phyloP scores from a whole-genome alignment of 257 asterid species.

The Rehmannia glutinosa region DNA sequence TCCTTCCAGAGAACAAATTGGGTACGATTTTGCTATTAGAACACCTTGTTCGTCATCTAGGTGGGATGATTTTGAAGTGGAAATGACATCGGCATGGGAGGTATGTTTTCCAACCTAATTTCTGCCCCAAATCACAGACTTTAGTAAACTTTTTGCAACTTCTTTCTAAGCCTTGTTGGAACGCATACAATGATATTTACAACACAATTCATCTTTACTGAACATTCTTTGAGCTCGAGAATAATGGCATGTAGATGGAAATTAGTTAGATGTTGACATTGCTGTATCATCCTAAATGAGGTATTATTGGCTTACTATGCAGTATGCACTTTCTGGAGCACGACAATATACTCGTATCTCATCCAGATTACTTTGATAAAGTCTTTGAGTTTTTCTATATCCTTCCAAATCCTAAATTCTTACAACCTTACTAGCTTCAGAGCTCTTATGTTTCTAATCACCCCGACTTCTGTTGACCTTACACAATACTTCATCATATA shows the following conservation, averaged over 20 bases:
- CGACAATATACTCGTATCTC: background rate
- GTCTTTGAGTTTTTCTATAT: background rate
- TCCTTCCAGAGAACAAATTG: slow-evolving; percentile 62
- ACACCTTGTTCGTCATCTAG: slow-evolving; percentile 85
- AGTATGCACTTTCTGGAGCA: background rate
- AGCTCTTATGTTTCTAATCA: background rate
- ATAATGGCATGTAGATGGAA: background rate
- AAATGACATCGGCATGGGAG: slow-evolving; percentile 99
- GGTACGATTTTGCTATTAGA: slow-evolving; percentile 71
- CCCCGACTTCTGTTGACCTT: background rate
- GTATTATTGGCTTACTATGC: background rate
- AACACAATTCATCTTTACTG: slow-evolving; percentile 1
- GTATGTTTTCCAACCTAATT: slow-evolving; percentile 33
- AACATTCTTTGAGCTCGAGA: slow-evolving; percentile 4
- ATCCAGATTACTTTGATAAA: background rate
- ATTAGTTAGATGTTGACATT: background rate
- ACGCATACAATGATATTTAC: background rate
- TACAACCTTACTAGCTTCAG: background rate
- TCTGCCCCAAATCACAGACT: background rate
- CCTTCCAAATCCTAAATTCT: background rate
- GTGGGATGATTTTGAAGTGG: slow-evolving; percentile 83
- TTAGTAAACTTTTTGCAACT: background rate
- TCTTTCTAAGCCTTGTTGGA: background rate
- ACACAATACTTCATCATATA: background rate
- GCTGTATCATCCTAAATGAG: background rate